These are phyloP conservation scores for Penicillium sp. DNA, from an alignment of 2,329 filamentous ascomycete genomes.

Conservation along the genomic window DNA sequence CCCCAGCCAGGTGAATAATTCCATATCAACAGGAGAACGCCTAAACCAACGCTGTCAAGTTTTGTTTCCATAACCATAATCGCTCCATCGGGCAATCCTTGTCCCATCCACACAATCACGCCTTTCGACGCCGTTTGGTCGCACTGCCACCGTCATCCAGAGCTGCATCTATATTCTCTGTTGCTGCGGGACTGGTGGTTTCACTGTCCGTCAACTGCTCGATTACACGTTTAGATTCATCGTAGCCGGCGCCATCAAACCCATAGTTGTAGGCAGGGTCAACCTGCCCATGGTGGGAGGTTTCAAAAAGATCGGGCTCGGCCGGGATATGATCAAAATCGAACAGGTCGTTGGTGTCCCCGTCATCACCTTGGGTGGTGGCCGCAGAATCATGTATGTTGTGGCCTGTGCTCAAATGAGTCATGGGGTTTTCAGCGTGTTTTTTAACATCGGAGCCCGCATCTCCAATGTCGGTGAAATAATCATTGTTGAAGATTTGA, in stretches of 20 bases:
- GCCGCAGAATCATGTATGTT: constrained; percentile 19
- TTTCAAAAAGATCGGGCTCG: constrained; percentile 35
- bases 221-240: constrained; percentile 36
- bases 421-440: constrained; percentile 23
- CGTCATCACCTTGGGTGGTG: constrained; percentile 23
- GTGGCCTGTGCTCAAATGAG: constrained; percentile 15
- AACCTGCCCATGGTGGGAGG: constrained; percentile 25
- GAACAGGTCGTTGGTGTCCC: constrained; percentile 43
- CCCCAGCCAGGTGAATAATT: not conserved
- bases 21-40: constrained; percentile 11
- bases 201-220: constrained; percentile 49
- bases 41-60: not conserved
- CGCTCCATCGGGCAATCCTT: not conserved
- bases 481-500: constrained; percentile 59
- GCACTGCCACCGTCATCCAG: constrained; percentile 27
- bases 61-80: not conserved
- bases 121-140: constrained; percentile 35
- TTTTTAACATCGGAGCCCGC: constrained; percentile 31
- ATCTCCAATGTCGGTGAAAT: constrained; percentile 49
- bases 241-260: constrained; percentile 32
- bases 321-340: constrained; percentile 41
- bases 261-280: constrained; percentile 35
- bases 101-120: constrained; percentile 18
- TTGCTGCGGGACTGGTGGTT: constrained; percentile 41
- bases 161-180: constrained; percentile 27